Evolutionary conservation across 2,329 filamentous ascomycete genomes (phyloP).

Genomic region (Aspergillus piperis): DNA sequence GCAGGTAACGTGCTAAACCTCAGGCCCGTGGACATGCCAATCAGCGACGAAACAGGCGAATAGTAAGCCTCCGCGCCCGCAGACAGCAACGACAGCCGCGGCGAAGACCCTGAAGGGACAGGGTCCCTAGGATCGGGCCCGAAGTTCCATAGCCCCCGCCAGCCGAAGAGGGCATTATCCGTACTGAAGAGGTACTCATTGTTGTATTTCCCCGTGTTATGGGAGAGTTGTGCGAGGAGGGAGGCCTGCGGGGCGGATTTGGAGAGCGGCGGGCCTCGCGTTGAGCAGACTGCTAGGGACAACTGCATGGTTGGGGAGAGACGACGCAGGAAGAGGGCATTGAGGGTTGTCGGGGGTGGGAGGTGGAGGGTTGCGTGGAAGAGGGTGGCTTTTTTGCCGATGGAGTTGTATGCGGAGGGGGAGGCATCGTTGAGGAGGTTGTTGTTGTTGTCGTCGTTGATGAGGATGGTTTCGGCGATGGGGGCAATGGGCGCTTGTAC

Average conservation of each 20-base stretch:
- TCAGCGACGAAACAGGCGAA: constrained; percentile 88
- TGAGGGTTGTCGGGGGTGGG: constrained; percentile 75
- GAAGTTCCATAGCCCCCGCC: constrained; percentile 93
- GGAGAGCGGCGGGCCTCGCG: constrained; percentile 42
- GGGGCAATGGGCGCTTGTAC: constrained; percentile 54
- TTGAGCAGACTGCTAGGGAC: constrained; percentile 63
- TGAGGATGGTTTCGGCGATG: constrained; percentile 34
- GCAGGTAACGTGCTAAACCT: constrained; percentile 81
- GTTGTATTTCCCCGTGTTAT: constrained; percentile 83
- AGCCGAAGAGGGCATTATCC: constrained; percentile 83
- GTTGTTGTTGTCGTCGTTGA: constrained; percentile 20
- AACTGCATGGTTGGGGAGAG: constrained; percentile 76
- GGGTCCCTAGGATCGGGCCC: constrained; percentile 61
- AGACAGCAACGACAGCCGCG: constrained; percentile 77
- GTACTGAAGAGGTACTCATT: constrained; percentile 90
- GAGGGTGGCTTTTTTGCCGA: constrained; percentile 42
- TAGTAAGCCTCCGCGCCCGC: constrained; percentile 95
- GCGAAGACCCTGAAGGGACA: constrained; percentile 44
- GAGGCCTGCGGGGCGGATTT: constrained; percentile 49
- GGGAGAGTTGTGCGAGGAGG: constrained; percentile 52
- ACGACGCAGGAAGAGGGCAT: constrained; percentile 79
- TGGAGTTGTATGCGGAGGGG: constrained; percentile 9
- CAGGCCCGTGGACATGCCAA: constrained; percentile 83
- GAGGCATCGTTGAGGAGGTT: not conserved
- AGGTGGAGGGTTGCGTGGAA: constrained; percentile 50